These are phyloP conservation scores for Incumbomyces lentus DNA, from an alignment of 2,329 filamentous ascomycete species.

Conservation along the genomic window DNA sequence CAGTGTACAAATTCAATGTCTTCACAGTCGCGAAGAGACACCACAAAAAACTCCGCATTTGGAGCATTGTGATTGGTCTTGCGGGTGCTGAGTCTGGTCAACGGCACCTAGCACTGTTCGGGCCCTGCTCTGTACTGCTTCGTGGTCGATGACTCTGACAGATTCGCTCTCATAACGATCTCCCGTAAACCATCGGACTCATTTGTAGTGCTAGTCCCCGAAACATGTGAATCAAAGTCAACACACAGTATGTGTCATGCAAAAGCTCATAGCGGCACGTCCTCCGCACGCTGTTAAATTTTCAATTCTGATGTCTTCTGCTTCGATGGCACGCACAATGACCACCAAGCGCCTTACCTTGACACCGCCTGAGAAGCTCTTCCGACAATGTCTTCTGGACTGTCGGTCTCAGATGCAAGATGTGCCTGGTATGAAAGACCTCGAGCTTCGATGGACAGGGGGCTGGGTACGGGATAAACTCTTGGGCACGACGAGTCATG, in stretches of 20 bases:
- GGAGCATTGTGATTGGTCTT: not conserved
- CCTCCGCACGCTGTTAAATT: too few relatives aligned
- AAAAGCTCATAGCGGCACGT: too few relatives aligned
- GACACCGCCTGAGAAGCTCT: constrained; percentile 19
- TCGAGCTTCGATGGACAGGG: constrained; percentile 38
- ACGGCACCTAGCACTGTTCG: too few relatives aligned
- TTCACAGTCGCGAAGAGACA: too few relatives aligned
- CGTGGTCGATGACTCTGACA: too few relatives aligned
- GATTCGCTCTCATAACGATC: too few relatives aligned
- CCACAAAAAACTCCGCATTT: not conserved
- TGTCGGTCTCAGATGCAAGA: constrained; percentile 15
- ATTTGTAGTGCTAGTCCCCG: too few relatives aligned
- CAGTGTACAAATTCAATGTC: too few relatives aligned
- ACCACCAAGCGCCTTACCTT: not conserved
- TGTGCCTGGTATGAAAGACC: constrained; percentile 20
- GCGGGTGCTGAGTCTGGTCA: not conserved
- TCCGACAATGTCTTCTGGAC: constrained; percentile 20
- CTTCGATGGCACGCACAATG: not conserved
- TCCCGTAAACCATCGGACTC: too few relatives aligned
- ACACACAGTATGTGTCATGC: constrained; percentile 1
- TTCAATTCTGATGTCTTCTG: not conserved
- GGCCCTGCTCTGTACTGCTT: too few relatives aligned
- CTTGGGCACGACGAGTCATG: constrained; percentile 35
- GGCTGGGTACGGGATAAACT: constrained; percentile 43
- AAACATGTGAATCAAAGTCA: not conserved